Base-by-base conservation (phyloP, 768 basidiomycete species). In the Stropharia rugosoannulata region DNA sequence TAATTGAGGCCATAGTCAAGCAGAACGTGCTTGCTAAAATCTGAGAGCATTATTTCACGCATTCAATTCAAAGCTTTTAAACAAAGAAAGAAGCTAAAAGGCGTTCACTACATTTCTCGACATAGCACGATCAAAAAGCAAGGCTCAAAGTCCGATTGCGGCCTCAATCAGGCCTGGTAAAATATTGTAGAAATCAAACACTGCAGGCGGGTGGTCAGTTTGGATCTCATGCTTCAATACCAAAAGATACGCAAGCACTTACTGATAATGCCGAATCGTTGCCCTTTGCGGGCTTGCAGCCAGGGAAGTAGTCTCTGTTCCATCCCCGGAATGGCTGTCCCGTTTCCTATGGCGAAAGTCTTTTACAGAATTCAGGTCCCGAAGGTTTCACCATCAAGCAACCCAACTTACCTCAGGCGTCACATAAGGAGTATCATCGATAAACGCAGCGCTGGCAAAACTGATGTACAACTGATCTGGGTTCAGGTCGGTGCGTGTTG, bases 211-310 rank as follows among this genome's bases (percentile, higher is more conserved):
- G 18, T 19, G 40, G 18, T 19, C n/a, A 12, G n/a, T 37, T 7
- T 39, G 11, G 16, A 9, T 32, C 11, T 29, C 22, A 22, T 22
- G 4, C 22, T 22, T 22, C 27, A n/a, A 15, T 19, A 38, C 4
- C 3, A 0, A 11, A 19, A 15, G 32, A 13, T 2, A 32, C 22
- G 12, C 32, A 45, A 11, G 19, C 32, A 74, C 79, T 27, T 54
- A 80, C 79, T 76, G 51, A 81, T 71, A 32, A 80, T 68, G 3
- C 80, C 80, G 59, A 79, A 75, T 35, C 80, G 66, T 56, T 75
- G 61, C 18, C 78, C 78, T 49, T 75, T 78, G 39, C 68, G 68
- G 9, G 63, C 70, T 44, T 73, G 58, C 32, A 81, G 61, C 73
- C 73, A 80, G 1, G 75, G 74, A 35, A 81, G 63, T 19, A 81